Base-by-base conservation (phyloP, 2,329 filamentous ascomycete species). In the Ophiostoma tasmaniense region DNA sequence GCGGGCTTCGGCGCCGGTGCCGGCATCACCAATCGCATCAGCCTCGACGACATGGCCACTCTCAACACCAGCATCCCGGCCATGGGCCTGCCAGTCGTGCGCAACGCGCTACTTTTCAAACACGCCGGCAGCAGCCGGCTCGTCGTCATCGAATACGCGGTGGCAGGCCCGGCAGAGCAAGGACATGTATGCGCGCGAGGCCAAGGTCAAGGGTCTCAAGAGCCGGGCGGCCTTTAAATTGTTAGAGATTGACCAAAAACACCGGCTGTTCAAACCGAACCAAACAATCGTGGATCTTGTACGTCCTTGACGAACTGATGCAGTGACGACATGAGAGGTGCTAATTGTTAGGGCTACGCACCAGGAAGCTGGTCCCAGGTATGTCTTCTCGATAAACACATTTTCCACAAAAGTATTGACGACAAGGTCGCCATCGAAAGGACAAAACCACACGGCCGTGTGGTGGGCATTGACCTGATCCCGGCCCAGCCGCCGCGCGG, bases 191-290 rank as follows among this genome's bases (percentile, higher is more conserved):
- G 86, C 90, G 0, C 86, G 86, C 69, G 87, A 90, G 74, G 93
- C 95, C 64, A 90, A 88, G 75, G 87, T 96, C 1, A 85, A 90
- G 73, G 89, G 89, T 0, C 80, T 97, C 70, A 97, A 94, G 79
- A 96, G 92, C 74, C 87, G 95, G 71, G 95, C 95, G 33, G 95
- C 93, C 0, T 97, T 95, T 78, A 99, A 99, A 79, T 82, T 99
- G 11, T 79, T 97, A 22, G 91, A 97, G 90, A 91, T 99, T 79
- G 90, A 98, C 79, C 81, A 88, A 22, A 92, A 90, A 74, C 90
- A 96, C 78, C 86, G 82, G 66, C 79, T 99, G 25, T 97, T 99
- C 79, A 87, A 84, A 71, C 83, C 81, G 6, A 91, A 91, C 0
- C 90, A 96, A 78, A 96, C 92, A 0, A 90, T 99, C 1, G 88